phyloP scores from a whole-genome alignment of 2,329 filamentous ascomycete genomes.

The Xylaria sp. region DNA sequence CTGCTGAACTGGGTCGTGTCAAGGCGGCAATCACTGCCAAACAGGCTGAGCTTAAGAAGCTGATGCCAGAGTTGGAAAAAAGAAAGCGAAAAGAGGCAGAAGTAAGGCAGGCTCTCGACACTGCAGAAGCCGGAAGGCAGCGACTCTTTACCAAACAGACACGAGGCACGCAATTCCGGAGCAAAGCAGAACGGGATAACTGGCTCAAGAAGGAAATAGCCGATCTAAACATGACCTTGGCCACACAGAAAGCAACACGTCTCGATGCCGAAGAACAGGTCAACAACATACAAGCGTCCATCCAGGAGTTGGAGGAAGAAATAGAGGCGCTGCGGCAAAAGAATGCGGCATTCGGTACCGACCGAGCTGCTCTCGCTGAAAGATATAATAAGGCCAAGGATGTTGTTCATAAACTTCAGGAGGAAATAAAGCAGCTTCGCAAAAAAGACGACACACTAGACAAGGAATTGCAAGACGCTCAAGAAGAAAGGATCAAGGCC shows the following conservation, averaged over 20 bases:
- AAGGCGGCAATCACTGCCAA: conserved; percentile 79
- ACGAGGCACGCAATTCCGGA: conserved; percentile 86
- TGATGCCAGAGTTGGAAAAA: conserved; percentile 81
- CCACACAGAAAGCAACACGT: conserved; percentile 83
- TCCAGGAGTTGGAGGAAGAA: conserved; percentile 77
- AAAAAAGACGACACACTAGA: conserved; percentile 90
- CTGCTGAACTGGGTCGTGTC: conserved; percentile 76
- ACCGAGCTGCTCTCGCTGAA: conserved; percentile 77
- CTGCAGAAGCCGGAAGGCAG: conserved; percentile 78
- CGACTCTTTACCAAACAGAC: conserved; percentile 93
- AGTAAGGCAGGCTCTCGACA: conserved; percentile 76
- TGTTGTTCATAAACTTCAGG: conserved; percentile 79
- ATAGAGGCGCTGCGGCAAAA: conserved; percentile 75
- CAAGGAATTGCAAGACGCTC: conserved; percentile 78
- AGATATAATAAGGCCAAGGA: conserved; percentile 83
- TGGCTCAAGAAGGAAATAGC: conserved; percentile 84
- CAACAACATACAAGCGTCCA: conserved; percentile 74
- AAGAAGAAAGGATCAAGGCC: conserved; percentile 79
- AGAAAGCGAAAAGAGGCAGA: conserved; percentile 78
- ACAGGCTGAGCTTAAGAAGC: conserved; percentile 77
- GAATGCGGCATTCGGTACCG: conserved; percentile 82
- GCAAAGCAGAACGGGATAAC: conserved; percentile 86
- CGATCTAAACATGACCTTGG: conserved; percentile 79
- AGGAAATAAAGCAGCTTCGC: conserved; percentile 87
- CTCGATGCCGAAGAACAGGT: conserved; percentile 89